A percentile compares a stretch with the other conserved stretches of the same genome.
Conservation (phyloP, 2,329 filamentous ascomycete species). For the Fusarium hainanense region DNA sequence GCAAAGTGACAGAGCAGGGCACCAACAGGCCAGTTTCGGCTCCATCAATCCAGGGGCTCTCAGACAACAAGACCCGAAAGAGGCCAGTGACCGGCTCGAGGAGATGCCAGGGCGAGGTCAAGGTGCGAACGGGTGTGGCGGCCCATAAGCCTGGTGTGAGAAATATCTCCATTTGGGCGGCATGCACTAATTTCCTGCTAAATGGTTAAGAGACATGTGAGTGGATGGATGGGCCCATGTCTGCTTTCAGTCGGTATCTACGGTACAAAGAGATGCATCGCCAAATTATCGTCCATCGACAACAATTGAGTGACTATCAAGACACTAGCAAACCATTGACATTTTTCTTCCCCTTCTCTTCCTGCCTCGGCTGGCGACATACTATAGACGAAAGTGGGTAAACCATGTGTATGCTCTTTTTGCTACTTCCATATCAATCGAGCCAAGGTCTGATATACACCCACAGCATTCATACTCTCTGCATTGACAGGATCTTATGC, state of each 20-base stretch:
- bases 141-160: constrained; percentile 24
- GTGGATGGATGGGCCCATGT: constrained; percentile 14
- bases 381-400: not conserved
- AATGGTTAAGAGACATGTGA: constrained; percentile 29
- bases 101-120: constrained; percentile 25
- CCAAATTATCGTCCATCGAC: constrained; percentile 6
- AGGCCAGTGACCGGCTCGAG: constrained; percentile 31
- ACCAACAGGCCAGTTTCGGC: constrained; percentile 35
- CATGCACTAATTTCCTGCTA: constrained; percentile 34
- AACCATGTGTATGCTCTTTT: not conserved
- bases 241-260: not conserved
- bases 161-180: constrained; percentile 25
- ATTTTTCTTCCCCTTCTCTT: not conserved
- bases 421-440: not conserved
- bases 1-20: constrained; percentile 32
- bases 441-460: constrained; percentile 11
- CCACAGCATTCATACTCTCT: not conserved
- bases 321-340: constrained; percentile 23
- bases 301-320: constrained; percentile 12
- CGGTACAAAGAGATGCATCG: not conserved
- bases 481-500: constrained; percentile 1
- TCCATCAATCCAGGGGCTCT: constrained; percentile 33
- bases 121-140: constrained; percentile 27
- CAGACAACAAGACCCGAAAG: constrained; percentile 31
- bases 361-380: not conserved